Evolutionary conservation across 208 protist species (phyloP).

Genomic region (Crithidia expoeki): DNA sequence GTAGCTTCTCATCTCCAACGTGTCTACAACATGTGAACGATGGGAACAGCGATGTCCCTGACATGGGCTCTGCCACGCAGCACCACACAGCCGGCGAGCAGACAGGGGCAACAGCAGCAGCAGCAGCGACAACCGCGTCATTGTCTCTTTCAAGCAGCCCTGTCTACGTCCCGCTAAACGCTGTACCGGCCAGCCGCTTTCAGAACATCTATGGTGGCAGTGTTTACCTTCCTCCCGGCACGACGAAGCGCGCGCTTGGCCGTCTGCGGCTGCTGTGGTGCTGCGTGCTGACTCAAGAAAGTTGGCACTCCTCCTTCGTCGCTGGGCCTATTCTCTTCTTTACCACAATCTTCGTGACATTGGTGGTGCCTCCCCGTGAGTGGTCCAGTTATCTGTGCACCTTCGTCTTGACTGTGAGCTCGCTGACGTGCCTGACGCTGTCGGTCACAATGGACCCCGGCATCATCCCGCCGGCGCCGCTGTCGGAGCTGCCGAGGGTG

Average conservation of each 20-base stretch:
- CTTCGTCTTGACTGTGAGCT: conserved; percentile 31
- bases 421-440: conserved; percentile 55
- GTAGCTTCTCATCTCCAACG: neutral
- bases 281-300: conserved; percentile 49
- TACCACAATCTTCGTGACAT: conserved; percentile 43
- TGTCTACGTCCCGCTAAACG: conserved; percentile 22
- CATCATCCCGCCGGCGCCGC: conserved; percentile 61
- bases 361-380: conserved; percentile 59
- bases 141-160: neutral
- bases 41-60: neutral
- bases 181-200: conserved; percentile 18
- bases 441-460: conserved; percentile 74
- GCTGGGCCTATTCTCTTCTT: conserved; percentile 41
- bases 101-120: neutral
- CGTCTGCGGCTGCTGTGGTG: conserved; percentile 40
- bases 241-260: conserved; percentile 59
- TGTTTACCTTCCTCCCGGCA: conserved; percentile 22
- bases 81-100: neutral
- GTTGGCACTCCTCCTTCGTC: conserved; percentile 47
- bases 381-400: conserved; percentile 54
- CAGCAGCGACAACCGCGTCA: neutral
- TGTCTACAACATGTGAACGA: neutral
- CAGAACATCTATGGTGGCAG: conserved; percentile 15
- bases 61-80: neutral
- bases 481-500: conserved; percentile 11